Evolutionary conservation across 106 monocot genomes (phyloP), one percentile per base, ranked within the genome.

Genomic region (Hemerocallis citrina): DNA sequence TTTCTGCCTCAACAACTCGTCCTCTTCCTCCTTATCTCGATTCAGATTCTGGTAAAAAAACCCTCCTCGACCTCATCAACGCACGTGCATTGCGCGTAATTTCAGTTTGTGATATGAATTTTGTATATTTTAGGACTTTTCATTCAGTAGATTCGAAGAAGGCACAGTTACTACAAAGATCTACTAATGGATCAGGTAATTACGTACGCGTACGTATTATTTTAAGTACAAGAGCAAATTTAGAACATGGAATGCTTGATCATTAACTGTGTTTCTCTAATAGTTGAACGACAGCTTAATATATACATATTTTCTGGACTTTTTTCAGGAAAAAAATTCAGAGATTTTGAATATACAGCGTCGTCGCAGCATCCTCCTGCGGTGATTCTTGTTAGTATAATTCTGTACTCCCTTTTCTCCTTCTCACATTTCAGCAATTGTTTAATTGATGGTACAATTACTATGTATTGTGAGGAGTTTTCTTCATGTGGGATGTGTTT

Each of bases 31-130:
- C 6, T 65, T 71, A 6, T 80, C 86, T 62, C 77, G 72, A 15
- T 59, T 84, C 42, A 72, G 92, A 55, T 92, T 92, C 75, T 92
- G 92, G 90, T 85, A 60, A 55, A 55, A 41, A 27, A 19, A 9
- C 1, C 22, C 50, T 19, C 1, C 10, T 50, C 8, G 9, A 48
- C 47, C 47, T 23, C n/a, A n/a, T 49, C 49, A 23, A 49, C 11
- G 6, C 24, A 5, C 24, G 14, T 12, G 0, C 17, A 16, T 42
- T 7, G 11, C 2, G 42, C 10, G 42, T 14, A 13, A 7, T 8
- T 13, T 2, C 42, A 42, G 22, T n/a, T n/a, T n/a, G n/a, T 47
- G 47, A 47, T 47, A 47, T 47, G 47, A 1, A 4, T 42, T 13
- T 42, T 42, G 2, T 56, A 34, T 34, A 19, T 56, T 34, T 0